Percentiles rank a stretch among this genome's conserved stretches.
phyloP scores from a whole-genome alignment of 225 moss, liverwort and hornwort species.

The Bryum argenteum region DNA sequence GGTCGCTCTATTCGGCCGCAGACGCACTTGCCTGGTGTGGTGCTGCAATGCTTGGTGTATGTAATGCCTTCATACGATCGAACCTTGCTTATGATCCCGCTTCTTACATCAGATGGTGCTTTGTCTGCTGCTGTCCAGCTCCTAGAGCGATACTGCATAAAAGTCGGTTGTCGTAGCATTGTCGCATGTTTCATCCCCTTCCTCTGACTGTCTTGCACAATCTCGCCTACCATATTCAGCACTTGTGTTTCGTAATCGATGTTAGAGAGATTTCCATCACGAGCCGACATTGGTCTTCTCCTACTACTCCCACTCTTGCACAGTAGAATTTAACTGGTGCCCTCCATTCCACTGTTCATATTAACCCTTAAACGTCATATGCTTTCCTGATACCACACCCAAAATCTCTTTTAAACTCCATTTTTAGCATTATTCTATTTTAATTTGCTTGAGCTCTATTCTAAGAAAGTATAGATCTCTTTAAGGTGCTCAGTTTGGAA shows the following conservation, averaged over 20 bases:
- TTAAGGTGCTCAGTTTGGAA: too few relatives aligned
- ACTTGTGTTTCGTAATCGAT: constrained; percentile 34
- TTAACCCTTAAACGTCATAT: too few relatives aligned
- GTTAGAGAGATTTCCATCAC: constrained; percentile 24
- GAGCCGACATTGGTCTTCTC: constrained; percentile 31
- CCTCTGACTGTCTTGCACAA: constrained; percentile 26
- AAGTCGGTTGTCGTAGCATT: constrained; percentile 39
- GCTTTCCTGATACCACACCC: too few relatives aligned
- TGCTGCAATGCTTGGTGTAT: constrained; percentile 15
- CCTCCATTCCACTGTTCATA: constrained; percentile 24
- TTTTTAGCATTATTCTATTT: too few relatives aligned
- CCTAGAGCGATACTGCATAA: constrained; percentile 29
- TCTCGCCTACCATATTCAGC: constrained; percentile 35
- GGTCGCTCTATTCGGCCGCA: constrained; percentile 30
- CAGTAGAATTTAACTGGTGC: constrained; percentile 23
- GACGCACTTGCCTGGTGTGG: constrained; percentile 30
- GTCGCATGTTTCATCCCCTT: constrained; percentile 28
- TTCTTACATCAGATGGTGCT: constrained; percentile 13
- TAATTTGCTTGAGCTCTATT: too few relatives aligned
- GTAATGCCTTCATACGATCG: constrained; percentile 28
- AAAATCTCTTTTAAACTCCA: too few relatives aligned
- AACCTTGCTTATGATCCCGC: constrained; percentile 7
- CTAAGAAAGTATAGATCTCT: too few relatives aligned
- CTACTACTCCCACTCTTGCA: constrained; percentile 16
- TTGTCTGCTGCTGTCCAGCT: constrained; percentile 35